These are phyloP conservation scores for Pulicaria dysenterica DNA, from an alignment of 129 eudicot species.

Conservation along the genomic window DNA sequence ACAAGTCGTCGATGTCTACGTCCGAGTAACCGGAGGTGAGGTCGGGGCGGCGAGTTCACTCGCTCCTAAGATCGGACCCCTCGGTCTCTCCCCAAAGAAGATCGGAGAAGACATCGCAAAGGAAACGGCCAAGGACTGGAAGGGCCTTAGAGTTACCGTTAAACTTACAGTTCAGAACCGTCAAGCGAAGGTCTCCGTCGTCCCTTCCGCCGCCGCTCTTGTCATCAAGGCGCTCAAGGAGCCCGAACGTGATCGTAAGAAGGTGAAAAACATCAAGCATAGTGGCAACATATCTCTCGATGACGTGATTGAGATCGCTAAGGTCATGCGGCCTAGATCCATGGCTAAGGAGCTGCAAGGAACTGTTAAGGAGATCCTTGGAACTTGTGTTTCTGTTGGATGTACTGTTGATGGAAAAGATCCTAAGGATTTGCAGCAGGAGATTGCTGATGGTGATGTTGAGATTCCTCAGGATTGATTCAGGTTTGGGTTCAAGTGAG, in stretches of 20 bases:
- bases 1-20: constrained; percentile 71
- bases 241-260: constrained; percentile 74
- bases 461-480: constrained; percentile 58
- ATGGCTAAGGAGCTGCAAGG: constrained; percentile 72
- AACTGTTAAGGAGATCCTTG: constrained; percentile 65
- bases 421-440: constrained; percentile 72
- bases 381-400: constrained; percentile 71
- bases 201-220: constrained; percentile 81
- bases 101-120: constrained; percentile 81
- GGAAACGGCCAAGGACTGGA: constrained; percentile 84
- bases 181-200: constrained; percentile 84
- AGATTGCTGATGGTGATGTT: constrained; percentile 61
- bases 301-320: constrained; percentile 72
- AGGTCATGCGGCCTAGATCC: constrained; percentile 57
- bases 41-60: constrained; percentile 77
- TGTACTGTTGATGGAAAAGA: constrained; percentile 70
- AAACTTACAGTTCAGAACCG: constrained; percentile 87
- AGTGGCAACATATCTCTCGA: constrained; percentile 62
- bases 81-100: constrained; percentile 76
- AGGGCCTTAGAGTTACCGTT: constrained; percentile 83
- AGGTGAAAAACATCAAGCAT: constrained; percentile 68
- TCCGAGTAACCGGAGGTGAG: constrained; percentile 78
- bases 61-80: constrained; percentile 79
- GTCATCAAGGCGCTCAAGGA: constrained; percentile 80
- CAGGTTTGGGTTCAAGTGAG: constrained; percentile 3